Evolutionary conservation across 345 rosid species (phyloP).

Genomic region (Physaria fendleri): DNA sequence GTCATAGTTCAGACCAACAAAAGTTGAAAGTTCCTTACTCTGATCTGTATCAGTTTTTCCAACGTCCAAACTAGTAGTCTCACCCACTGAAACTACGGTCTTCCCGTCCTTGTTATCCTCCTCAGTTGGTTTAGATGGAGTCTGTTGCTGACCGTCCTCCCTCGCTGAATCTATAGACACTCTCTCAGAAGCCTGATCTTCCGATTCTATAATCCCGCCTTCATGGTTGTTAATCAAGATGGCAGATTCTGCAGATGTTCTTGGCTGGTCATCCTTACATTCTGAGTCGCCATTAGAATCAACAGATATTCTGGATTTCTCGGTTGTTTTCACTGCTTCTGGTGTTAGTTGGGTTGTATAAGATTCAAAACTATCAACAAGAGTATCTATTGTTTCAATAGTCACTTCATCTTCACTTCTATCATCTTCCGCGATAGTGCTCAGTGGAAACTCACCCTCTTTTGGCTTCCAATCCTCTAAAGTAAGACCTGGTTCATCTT

Average conservation of each 20-base stretch:
- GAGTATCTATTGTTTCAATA: slow-evolving; percentile 22
- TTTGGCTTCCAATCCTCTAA: slow-evolving; percentile 25
- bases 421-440: slow-evolving; percentile 23
- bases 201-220: slow-evolving; percentile 33
- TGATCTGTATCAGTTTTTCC: slow-evolving; percentile 19
- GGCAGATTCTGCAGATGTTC: too few relatives aligned
- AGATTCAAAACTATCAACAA: background rate
- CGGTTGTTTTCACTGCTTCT: slow-evolving; percentile 18
- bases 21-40: slow-evolving; percentile 37
- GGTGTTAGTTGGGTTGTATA: background rate
- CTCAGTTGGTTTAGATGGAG: slow-evolving; percentile 27
- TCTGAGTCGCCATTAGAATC: too few relatives aligned
- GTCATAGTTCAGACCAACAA: slow-evolving; percentile 11
- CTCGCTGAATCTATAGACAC: slow-evolving; percentile 16
- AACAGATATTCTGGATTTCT: slow-evolving; percentile 26
- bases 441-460: slow-evolving; percentile 13
- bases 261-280: too few relatives aligned
- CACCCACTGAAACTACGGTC: slow-evolving; percentile 31
- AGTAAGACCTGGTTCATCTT: slow-evolving; percentile 23
- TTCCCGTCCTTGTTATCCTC: slow-evolving; percentile 25
- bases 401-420: slow-evolving; percentile 29
- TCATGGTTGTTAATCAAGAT: slow-evolving; percentile 29
- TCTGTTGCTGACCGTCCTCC: slow-evolving; percentile 31
- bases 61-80: slow-evolving; percentile 27
- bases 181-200: slow-evolving; percentile 18